Conservation (phyloP, 257 asterid species). For the Capsicum baccatum region DNA sequence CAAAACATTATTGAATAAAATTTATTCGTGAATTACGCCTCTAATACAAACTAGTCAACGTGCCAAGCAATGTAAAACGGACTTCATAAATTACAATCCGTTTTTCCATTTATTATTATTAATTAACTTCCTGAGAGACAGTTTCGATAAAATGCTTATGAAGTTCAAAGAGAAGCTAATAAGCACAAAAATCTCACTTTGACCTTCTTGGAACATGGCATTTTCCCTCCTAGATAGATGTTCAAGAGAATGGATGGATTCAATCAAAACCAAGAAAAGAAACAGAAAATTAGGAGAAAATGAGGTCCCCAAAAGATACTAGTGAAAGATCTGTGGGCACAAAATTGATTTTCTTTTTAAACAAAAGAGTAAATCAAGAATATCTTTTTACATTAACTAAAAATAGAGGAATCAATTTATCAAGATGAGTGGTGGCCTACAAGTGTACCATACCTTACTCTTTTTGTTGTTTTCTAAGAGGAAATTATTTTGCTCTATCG, state of each 20-base stretch:
- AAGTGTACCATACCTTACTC: background rate
- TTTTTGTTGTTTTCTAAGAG: background rate
- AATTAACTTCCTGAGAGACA: background rate
- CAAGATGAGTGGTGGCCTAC: background rate
- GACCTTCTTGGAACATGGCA: slow-evolving; percentile 20
- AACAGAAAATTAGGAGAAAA: background rate
- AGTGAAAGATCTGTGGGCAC: background rate
- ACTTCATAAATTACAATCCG: background rate
- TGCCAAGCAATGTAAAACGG: too few relatives aligned
- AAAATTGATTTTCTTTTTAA: background rate
- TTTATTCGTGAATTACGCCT: too few relatives aligned
- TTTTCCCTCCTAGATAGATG: background rate
- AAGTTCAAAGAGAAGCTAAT: background rate
- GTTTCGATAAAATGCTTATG: background rate
- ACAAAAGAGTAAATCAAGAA: background rate
- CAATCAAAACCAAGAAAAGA: slow-evolving; percentile 7
- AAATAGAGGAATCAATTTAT: background rate
- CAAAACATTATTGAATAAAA: too few relatives aligned
- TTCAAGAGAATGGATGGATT: background rate
- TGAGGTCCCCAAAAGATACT: background rate
- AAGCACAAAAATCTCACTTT: background rate
- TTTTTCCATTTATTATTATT: background rate
- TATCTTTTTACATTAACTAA: background rate
- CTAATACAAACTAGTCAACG: too few relatives aligned
- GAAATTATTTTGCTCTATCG: background rate